phyloP scores from a whole-genome alignment of 371 early-diverging fungal species.

The Actinomucor elegans region DNA sequence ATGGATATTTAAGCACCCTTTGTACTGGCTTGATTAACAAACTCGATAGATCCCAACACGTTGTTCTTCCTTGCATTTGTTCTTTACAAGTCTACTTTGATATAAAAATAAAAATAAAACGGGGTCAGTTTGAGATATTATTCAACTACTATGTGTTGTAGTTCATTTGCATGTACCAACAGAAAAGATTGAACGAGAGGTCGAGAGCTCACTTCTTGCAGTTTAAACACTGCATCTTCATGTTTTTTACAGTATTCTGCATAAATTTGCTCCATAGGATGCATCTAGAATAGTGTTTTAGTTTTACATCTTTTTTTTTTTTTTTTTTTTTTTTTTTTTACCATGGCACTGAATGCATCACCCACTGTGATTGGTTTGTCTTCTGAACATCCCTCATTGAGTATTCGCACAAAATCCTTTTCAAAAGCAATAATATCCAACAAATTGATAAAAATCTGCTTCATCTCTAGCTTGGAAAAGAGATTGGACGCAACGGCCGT shows the following conservation, averaged over 20 bases:
- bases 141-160: neutral
- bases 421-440: constrained; percentile 57
- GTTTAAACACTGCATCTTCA: constrained; percentile 61
- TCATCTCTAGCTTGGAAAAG: constrained; percentile 49
- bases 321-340: constrained; percentile 13
- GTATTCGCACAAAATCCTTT: constrained; percentile 38
- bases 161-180: constrained; percentile 28
- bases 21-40: constrained; percentile 88
- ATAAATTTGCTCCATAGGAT: constrained; percentile 60
- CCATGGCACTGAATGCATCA: constrained; percentile 57
- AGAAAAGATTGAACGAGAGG: constrained; percentile 52
- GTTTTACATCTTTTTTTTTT: neutral
- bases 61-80: constrained; percentile 62
- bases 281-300: too few species aligned
- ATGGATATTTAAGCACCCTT: constrained; percentile 82
- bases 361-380: constrained; percentile 39
- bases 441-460: constrained; percentile 65
- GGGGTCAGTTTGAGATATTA: too few species aligned
- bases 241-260: constrained; percentile 78
- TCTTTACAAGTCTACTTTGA: constrained; percentile 42
- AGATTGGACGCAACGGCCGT: constrained; percentile 24
- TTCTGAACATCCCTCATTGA: constrained; percentile 14
- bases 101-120: neutral
- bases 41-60: constrained; percentile 79
- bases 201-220: constrained; percentile 55